Evolutionary conservation across 2,329 filamentous ascomycete species (phyloP), one percentile per base, ranked within the genome.

Genomic region (Botrytis medusae): DNA sequence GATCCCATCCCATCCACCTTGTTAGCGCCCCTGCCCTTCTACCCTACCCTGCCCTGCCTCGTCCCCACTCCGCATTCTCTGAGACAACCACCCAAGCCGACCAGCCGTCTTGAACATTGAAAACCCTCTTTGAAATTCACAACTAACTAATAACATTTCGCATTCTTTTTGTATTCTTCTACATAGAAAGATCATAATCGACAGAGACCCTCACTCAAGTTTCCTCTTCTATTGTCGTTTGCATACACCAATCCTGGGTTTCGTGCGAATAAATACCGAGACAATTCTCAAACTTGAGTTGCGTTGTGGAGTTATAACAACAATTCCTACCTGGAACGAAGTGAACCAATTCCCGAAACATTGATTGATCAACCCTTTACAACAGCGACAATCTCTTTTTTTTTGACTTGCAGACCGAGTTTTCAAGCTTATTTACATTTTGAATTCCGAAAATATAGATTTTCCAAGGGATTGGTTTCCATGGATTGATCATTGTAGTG

Each of bases 21-120:
- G 10, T 72, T 68, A 67, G 37, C 46, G 62, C 65, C 48, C 48
- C 16, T 57, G 29, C 70, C 62, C 61, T 57, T 22, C 70, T 42
- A 40, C 22, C 29, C 69, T 54, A 54, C 46, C 46, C 46, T 51
- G 51, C 51, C 51, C 51, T 54, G 51, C 51, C 25, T 54, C 51
- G 51, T 25, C 34, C 70, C 70, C 70, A 72, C 70, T 72, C 70
- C 70, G 40, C 70, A 72, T 72, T 72, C 61, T 72, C 62, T 68
- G 48, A 72, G 37, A 59, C 70, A 40, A 68, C 69, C 57, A 29
- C n/a, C 46, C 34, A 65, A 62, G 42, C 29, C 32, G 32, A 14
- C 34, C 64, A 54, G 64, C 65, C 34, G 65, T 57, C 34, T 68
- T 68, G 34, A 37, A 16, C 22, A 57, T 57, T 68, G 65, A 68